These are phyloP conservation scores for Stellera chamaejasme DNA, from an alignment of 345 rosid genomes.

Conservation along the genomic window DNA sequence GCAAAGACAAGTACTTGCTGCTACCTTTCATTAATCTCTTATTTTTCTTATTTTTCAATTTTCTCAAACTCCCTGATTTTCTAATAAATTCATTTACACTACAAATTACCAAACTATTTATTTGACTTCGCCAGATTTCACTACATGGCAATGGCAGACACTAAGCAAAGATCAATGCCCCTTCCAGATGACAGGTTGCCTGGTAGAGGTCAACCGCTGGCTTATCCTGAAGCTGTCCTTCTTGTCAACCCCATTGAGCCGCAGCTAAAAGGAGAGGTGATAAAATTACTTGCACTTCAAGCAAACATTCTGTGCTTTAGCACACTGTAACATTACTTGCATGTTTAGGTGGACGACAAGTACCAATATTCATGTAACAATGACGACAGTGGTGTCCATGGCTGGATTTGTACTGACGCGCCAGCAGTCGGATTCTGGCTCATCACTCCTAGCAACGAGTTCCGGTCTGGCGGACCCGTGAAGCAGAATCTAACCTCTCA, in stretches of 20 bases:
- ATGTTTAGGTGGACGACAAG: conserved; percentile 75
- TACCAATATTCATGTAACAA: conserved; percentile 79
- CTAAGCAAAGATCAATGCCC: conserved; percentile 85
- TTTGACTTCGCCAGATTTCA: conserved; percentile 44
- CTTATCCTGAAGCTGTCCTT: conserved; percentile 73
- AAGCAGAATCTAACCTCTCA: conserved; percentile 92
- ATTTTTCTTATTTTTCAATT: neutral
- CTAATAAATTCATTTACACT: neutral
- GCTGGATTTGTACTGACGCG: conserved; percentile 62
- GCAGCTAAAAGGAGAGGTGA: conserved; percentile 75
- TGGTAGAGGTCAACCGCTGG: conserved; percentile 54
- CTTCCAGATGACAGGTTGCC: conserved; percentile 65
- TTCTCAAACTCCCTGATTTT: neutral
- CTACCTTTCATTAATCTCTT: too few species aligned
- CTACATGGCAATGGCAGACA: conserved; percentile 74
- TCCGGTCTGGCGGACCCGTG: conserved; percentile 68
- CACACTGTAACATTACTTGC: neutral
- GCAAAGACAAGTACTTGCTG: conserved; percentile 51
- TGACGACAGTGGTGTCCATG: conserved; percentile 66
- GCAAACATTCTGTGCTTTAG: neutral
- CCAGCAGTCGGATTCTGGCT: conserved; percentile 83
- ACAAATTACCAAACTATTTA: neutral
- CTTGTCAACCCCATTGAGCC: conserved; percentile 66
- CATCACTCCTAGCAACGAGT: conserved; percentile 86
- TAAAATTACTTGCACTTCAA: neutral